Percentiles rank a stretch among this genome's conserved stretches.
phyloP scores from a whole-genome alignment of 1,139 yeast species.

The Nakaseomyces glabratus region DNA sequence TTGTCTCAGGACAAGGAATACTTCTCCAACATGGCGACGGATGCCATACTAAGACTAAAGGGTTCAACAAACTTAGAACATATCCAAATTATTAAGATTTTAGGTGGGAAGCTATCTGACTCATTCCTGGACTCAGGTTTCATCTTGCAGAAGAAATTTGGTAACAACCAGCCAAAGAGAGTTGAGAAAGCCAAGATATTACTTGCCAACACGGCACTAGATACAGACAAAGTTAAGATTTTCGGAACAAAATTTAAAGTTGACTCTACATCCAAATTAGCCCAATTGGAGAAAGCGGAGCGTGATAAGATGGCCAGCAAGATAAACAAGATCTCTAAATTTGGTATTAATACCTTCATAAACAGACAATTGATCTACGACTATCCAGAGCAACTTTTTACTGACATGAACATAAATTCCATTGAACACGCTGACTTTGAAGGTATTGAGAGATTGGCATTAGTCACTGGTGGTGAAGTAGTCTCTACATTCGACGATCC shows the following conservation, averaged over 20 bases:
- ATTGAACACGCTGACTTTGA: constrained; percentile 98
- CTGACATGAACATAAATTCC: constrained; percentile 80
- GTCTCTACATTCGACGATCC: constrained; percentile 95
- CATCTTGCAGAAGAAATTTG: constrained; percentile 82
- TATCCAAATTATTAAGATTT: constrained; percentile 85
- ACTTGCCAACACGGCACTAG: constrained; percentile 94
- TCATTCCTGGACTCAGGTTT: constrained; percentile 95
- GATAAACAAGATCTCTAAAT: constrained; percentile 76
- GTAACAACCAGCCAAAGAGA: constrained; percentile 86
- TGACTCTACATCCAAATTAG: constrained; percentile 88
- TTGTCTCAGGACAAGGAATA: constrained; percentile 89
- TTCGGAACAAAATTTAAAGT: constrained; percentile 98
- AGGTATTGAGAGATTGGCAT: constrained; percentile 92
- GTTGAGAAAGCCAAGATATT: constrained; percentile 77
- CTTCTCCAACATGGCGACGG: constrained; percentile 85
- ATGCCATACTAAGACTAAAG: constrained; percentile 82
- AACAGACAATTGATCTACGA: constrained; percentile 95
- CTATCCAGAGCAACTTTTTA: constrained; percentile 92
- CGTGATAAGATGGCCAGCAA: constrained; percentile 84
- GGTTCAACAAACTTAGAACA: constrained; percentile 94
- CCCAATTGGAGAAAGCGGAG: constrained; percentile 94
- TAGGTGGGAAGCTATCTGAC: constrained; percentile 87
- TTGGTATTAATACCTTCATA: constrained; percentile 80
- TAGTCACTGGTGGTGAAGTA: constrained; percentile 97
- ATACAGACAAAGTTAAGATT: constrained; percentile 92